These are phyloP conservation scores for Macrolepiota dolichaula DNA, from an alignment of 768 basidiomycete species.

Conservation along the genomic window DNA sequence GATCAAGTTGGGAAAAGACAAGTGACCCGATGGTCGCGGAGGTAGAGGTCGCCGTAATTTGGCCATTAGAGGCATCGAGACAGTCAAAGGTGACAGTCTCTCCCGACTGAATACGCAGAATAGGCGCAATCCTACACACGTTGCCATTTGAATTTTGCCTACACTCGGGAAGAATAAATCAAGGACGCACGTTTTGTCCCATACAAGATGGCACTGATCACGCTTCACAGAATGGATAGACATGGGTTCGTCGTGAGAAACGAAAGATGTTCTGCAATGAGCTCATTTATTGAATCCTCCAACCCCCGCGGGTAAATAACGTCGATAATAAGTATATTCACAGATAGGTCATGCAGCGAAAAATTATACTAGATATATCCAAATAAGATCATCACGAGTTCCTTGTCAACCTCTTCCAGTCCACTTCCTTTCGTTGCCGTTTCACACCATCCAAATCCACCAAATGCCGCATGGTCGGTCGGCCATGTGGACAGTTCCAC, in stretches of 20 bases:
- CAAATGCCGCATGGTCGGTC: slow-evolving; percentile 81
- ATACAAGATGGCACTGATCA: slow-evolving; percentile 50
- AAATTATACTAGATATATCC: slow-evolving; percentile 1
- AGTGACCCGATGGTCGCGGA: slow-evolving; percentile 32
- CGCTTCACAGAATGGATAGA: slow-evolving; percentile 55
- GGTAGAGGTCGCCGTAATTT: slow-evolving; percentile 44
- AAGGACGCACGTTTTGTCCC: slow-evolving; percentile 52
- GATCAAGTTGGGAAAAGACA: slow-evolving; percentile 46
- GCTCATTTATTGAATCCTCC: not conserved
- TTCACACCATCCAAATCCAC: slow-evolving; percentile 39
- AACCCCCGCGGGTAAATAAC: not conserved
- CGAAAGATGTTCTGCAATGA: not conserved
- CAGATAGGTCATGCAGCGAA: not conserved
- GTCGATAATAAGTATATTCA: not conserved
- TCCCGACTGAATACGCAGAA: slow-evolving; percentile 47
- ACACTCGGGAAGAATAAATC: not conserved
- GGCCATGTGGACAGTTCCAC: slow-evolving; percentile 87
- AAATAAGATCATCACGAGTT: not conserved
- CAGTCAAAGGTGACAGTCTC: slow-evolving; percentile 56
- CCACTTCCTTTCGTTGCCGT: not conserved
- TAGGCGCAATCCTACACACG: slow-evolving; percentile 44
- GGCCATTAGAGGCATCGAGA: slow-evolving; percentile 61
- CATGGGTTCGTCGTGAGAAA: slow-evolving; percentile 8
- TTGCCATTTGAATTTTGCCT: not conserved
- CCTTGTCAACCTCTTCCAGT: slow-evolving; percentile 4